phyloP scores from a whole-genome alignment of 2,329 filamentous ascomycete genomes.

The Colletotrichum noveboracense region DNA sequence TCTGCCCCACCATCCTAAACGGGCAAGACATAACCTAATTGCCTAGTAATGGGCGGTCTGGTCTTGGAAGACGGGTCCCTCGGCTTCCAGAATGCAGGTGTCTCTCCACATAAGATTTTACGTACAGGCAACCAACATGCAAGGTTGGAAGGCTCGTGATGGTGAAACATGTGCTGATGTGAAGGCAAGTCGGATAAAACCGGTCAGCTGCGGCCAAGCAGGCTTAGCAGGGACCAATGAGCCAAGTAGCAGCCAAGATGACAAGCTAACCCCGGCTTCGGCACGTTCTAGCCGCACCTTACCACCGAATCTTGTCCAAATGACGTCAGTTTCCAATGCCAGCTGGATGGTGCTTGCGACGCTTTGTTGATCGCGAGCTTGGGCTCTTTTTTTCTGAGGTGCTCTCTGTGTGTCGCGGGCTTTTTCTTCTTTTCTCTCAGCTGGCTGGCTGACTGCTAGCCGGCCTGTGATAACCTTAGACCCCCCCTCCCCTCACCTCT shows the following conservation, averaged over 20 bases:
- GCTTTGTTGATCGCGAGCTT: slow-evolving; percentile 10
- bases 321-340: slow-evolving; percentile 12
- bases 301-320: background rate
- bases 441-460: background rate
- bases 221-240: background rate
- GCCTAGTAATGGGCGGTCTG: background rate
- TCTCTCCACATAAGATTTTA: background rate
- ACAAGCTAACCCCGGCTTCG: slow-evolving; percentile 1
- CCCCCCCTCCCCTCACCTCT: background rate
- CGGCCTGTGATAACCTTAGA: slow-evolving; percentile 8
- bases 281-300: slow-evolving; percentile 11
- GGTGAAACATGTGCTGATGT: slow-evolving; percentile 11
- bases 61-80: background rate
- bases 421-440: background rate
- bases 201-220: slow-evolving; percentile 6
- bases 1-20: background rate
- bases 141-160: slow-evolving; percentile 15
- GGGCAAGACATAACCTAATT: background rate
- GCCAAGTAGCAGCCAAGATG: background rate
- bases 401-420: background rate
- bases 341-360: slow-evolving; percentile 14
- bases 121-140: background rate
- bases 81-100: background rate
- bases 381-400: background rate
- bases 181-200: background rate